Evolutionary conservation across 2,329 filamentous ascomycete species (phyloP).

Genomic region (Aspergillus sp.): DNA sequence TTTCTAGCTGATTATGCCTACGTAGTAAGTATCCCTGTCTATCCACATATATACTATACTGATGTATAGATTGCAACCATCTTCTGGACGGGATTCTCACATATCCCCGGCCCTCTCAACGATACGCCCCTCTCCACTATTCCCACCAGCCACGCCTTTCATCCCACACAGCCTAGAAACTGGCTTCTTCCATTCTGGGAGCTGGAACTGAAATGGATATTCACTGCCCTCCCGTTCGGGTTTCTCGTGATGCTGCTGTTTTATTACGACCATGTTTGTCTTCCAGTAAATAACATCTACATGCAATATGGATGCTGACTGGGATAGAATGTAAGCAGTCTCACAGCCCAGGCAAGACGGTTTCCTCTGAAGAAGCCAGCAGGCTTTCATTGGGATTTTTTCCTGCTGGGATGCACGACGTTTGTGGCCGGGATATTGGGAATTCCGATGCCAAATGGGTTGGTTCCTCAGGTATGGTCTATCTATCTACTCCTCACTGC

Average conservation of each 20-base stretch:
- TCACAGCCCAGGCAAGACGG: constrained; percentile 68
- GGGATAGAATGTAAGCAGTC: constrained; percentile 6
- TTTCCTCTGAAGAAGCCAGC: constrained; percentile 72
- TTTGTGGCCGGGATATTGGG: constrained; percentile 67
- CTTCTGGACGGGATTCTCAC: constrained; percentile 81
- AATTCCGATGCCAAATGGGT: constrained; percentile 70
- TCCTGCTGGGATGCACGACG: constrained; percentile 69
- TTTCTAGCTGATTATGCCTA: constrained; percentile 51
- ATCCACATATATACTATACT: constrained; percentile 4
- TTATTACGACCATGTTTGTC: constrained; percentile 80
- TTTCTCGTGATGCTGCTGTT: constrained; percentile 74
- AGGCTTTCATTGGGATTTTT: constrained; percentile 76
- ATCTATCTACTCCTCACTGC: too few species aligned
- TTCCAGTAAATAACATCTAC: constrained; percentile 16
- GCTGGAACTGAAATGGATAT: constrained; percentile 63
- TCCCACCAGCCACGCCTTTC: constrained; percentile 70
- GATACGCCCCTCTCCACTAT: constrained; percentile 61
- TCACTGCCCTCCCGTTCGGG: constrained; percentile 75
- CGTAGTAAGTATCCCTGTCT: constrained; percentile 16
- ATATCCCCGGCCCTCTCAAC: constrained; percentile 70
- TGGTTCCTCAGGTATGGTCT: constrained; percentile 58
- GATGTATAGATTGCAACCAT: constrained; percentile 46
- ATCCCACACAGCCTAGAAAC: constrained; percentile 62
- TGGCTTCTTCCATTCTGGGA: constrained; percentile 81
- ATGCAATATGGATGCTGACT: constrained; percentile 1